Percentiles rank a stretch among this genome's conserved stretches.
Conservation (phyloP, 2,329 filamentous ascomycete species). For the Calonectria pseudoturangicola region DNA sequence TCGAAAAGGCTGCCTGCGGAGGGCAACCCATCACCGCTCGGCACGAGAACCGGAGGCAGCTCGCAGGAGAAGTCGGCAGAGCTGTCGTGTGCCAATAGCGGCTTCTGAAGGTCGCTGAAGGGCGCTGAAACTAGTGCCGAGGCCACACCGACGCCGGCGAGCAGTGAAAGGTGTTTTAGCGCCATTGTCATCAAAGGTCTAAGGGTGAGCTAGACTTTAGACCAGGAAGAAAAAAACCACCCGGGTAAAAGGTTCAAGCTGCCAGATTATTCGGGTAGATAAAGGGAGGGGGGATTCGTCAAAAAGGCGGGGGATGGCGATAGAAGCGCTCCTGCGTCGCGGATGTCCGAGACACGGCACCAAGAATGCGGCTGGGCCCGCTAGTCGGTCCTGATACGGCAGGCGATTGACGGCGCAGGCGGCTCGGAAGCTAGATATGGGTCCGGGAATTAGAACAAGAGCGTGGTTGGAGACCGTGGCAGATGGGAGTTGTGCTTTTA, state of each 20-base stretch:
- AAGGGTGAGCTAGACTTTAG: background rate
- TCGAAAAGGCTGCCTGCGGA: constrained; percentile 58
- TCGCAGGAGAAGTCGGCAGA: constrained; percentile 56
- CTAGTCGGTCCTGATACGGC: constrained; percentile 28
- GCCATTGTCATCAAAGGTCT: constrained; percentile 42
- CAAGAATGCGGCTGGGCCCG: constrained; percentile 25
- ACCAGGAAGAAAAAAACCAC: background rate
- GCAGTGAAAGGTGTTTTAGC: constrained; percentile 44
- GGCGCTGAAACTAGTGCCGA: constrained; percentile 43
- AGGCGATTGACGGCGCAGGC: constrained; percentile 30
- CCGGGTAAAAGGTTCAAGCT: background rate
- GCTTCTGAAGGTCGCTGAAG: constrained; percentile 39
- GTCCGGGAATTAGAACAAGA: constrained; percentile 24
- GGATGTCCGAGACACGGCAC: constrained; percentile 5
- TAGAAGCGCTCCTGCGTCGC: constrained; percentile 21
- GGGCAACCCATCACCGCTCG: constrained; percentile 58
- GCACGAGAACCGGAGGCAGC: constrained; percentile 59
- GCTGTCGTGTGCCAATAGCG: constrained; percentile 34
- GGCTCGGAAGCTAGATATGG: constrained; percentile 36
- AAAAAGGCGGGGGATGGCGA: constrained; percentile 25
- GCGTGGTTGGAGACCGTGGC: background rate
- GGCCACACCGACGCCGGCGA: constrained; percentile 42
- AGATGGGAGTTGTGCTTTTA: too few species aligned
- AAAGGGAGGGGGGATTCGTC: constrained; percentile 23
- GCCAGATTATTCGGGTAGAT: background rate